These are phyloP conservation scores for Pleurotus eryngii DNA, from an alignment of 768 basidiomycete genomes.

Conservation along the genomic window DNA sequence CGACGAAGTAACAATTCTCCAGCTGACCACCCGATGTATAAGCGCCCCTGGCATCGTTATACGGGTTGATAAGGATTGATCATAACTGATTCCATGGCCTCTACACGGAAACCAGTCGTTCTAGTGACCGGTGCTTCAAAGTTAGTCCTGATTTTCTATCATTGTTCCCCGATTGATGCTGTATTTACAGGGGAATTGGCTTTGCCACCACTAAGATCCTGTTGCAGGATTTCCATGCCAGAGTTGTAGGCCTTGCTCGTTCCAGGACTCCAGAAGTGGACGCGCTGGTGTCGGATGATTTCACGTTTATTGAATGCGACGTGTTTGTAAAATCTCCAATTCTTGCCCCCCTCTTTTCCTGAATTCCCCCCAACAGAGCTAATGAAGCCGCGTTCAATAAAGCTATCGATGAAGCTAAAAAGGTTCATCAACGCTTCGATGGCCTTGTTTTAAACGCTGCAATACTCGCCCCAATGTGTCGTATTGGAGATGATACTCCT, in stretches of 20 bases:
- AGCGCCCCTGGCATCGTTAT: too few species aligned
- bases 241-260: conserved; percentile 77
- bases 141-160: conserved; percentile 28
- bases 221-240: conserved; percentile 56
- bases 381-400: conserved; percentile 49
- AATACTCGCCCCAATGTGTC: conserved; percentile 64
- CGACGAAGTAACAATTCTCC: too few species aligned
- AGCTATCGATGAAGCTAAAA: conserved; percentile 52
- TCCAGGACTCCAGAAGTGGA: conserved; percentile 62
- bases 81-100: neutral
- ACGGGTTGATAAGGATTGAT: too few species aligned
- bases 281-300: conserved; percentile 41
- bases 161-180: conserved; percentile 3
- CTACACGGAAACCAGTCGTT: conserved; percentile 48
- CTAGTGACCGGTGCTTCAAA: conserved; percentile 86
- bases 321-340: conserved; percentile 49
- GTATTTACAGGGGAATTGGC: conserved; percentile 56
- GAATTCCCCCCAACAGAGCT: conserved; percentile 40
- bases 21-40: too few species aligned
- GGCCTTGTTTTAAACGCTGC: conserved; percentile 86
- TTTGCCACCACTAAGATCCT: conserved; percentile 72
- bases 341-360: conserved; percentile 8
- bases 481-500: conserved; percentile 46
- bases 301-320: conserved; percentile 67
- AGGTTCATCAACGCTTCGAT: conserved; percentile 64